These are phyloP conservation scores for Silene vulgaris DNA, from an alignment of 179 eudicot species.

Conservation along the genomic window DNA sequence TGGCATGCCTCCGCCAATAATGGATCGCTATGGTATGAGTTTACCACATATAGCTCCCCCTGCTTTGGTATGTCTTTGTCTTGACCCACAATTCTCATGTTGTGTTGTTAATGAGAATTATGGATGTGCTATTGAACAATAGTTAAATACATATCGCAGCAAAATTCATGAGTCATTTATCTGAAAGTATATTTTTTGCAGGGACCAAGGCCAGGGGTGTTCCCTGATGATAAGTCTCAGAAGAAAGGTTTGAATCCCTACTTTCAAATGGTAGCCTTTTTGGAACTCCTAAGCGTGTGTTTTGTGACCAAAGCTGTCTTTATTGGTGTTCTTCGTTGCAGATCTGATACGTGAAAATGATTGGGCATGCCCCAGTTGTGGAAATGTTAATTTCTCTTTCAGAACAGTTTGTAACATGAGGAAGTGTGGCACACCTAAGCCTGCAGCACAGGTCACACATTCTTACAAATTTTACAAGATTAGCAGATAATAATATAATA, in stretches of 20 bases:
- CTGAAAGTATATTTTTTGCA: constrained; percentile 22
- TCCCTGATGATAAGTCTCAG: constrained; percentile 57
- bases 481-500: too few relatives aligned
- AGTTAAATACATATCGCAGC: neutral
- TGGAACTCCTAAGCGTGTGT: neutral
- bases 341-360: constrained; percentile 82
- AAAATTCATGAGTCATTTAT: neutral
- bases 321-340: constrained; percentile 18
- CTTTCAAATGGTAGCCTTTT: neutral
- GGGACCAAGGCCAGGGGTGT: constrained; percentile 79
- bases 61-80: constrained; percentile 53
- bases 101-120: neutral
- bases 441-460: constrained; percentile 70
- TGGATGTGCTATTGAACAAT: neutral
- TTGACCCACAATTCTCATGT: neutral
- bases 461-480: too few relatives aligned
- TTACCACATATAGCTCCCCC: constrained; percentile 64
- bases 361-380: constrained; percentile 94
- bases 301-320: neutral
- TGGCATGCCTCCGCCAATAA: constrained; percentile 69
- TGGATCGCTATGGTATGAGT: constrained; percentile 79
- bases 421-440: constrained; percentile 95
- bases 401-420: constrained; percentile 94
- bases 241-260: constrained; percentile 40
- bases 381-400: constrained; percentile 91